Conservation (phyloP, 2,329 filamentous ascomycete species). For the Beauveria sp. region DNA sequence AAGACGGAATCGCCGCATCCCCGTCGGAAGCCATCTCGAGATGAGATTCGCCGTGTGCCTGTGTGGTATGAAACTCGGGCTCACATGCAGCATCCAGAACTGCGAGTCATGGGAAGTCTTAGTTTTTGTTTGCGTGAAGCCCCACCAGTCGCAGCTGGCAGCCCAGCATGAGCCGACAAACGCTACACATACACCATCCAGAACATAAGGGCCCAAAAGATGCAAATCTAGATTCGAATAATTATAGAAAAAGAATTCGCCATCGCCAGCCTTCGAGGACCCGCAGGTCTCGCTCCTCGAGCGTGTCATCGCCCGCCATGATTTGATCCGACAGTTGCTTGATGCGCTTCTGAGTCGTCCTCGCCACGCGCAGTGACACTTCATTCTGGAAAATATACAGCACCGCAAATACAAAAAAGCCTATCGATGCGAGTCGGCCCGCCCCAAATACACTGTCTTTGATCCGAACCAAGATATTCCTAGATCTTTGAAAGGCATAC, state of each 20-base stretch:
- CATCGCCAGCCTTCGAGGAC: slow-evolving; percentile 49
- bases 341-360: slow-evolving; percentile 42
- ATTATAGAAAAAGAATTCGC: slow-evolving; percentile 44
- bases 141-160: not conserved
- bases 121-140: not conserved
- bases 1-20: not conserved
- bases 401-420: slow-evolving; percentile 48
- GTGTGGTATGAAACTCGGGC: not conserved
- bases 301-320: slow-evolving; percentile 37
- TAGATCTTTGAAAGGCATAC: slow-evolving; percentile 47
- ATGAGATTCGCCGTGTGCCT: not conserved
- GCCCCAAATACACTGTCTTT: slow-evolving; percentile 36
- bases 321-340: slow-evolving; percentile 40
- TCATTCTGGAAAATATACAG: slow-evolving; percentile 54
- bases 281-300: slow-evolving; percentile 42
- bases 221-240: slow-evolving; percentile 8
- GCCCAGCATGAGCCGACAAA: not conserved
- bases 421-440: slow-evolving; percentile 40
- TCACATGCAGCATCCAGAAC: not conserved
- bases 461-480: slow-evolving; percentile 43
- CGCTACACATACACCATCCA: not conserved
- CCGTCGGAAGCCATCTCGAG: not conserved
- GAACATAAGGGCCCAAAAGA: not conserved
- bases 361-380: slow-evolving; percentile 46
- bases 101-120: not conserved